Base-by-base conservation (phyloP, 1,284 basidiomycete species). In the Salmacisia buchloeana region DNA sequence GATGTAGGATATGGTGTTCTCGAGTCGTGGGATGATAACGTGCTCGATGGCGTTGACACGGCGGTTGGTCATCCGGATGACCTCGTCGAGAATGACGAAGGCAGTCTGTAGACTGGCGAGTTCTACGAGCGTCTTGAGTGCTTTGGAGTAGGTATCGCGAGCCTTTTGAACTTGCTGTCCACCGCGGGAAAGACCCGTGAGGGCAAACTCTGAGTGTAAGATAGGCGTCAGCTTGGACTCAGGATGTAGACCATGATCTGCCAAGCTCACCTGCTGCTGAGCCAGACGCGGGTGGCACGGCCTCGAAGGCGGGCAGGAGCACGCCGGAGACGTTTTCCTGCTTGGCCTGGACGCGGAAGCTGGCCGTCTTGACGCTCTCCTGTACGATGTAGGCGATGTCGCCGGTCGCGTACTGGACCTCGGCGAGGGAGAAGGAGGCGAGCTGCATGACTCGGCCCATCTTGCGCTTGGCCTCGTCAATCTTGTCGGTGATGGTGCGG, bases 301-400 rank as follows among this genome's bases (percentile, higher is more conserved):
- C 65, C 38, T 57, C 94, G 74, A 98, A 99, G 0, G 92, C 88
- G 46, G 96, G 96, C 13, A 99, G 83, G n/a, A 97, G 87, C 12
- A 98, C 94, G 78, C 96, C 96, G 38, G 91, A 94, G 0, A 99
- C 96, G 75, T 99, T 99, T 83, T 99, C 96, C 81, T 97, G 94
- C 81, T 89, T 93, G 13, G 94, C 89, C 79, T 90, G 89, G 38
- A 99, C 94, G 68, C 87, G 88, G 85, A 97, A 98, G 1, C 89
- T 87, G 0, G 96, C 94, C 52, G 87, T 81, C 61, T 80, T 79
- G 61, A 85, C 84, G 13, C 80, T 88, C 79, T 88, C 84, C 41
- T 74, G 72, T 1, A 79, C 75, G 6, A 70, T 69, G 82, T 97
- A 99, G 33, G 91, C 88, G 74, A 99, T 97, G 78, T 98, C 94